These are phyloP conservation scores for Apiospora phragmitis DNA, from an alignment of 2,329 filamentous ascomycete genomes.

Conservation along the genomic window DNA sequence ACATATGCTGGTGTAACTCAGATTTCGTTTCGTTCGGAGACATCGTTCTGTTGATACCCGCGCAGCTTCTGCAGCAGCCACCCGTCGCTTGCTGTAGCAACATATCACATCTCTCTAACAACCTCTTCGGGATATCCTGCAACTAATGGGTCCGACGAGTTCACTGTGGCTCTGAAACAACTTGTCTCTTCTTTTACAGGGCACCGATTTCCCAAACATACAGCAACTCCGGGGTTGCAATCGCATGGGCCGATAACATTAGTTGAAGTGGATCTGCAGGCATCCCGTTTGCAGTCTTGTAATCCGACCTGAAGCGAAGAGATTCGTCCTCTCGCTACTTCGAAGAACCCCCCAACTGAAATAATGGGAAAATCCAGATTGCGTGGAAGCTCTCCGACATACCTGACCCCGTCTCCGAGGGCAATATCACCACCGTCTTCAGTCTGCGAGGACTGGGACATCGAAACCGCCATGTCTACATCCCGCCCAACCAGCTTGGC, in stretches of 20 bases:
- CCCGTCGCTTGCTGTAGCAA: conserved; percentile 1
- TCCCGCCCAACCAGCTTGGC: conserved; percentile 53
- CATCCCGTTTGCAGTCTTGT: neutral
- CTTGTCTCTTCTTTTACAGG: neutral
- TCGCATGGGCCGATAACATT: conserved; percentile 4
- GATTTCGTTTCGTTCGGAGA: conserved; percentile 8
- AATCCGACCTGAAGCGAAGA: neutral
- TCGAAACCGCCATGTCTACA: conserved; percentile 44
- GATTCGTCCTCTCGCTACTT: neutral
- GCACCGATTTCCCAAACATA: neutral
- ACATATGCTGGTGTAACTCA: neutral
- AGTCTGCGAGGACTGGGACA: conserved; percentile 45
- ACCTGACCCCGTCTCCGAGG: conserved; percentile 41
- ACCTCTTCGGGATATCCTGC: neutral
- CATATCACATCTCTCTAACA: neutral
- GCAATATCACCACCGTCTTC: conserved; percentile 47
- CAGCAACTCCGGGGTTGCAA: neutral
- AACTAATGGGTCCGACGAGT: neutral
- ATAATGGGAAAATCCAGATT: conserved; percentile 50
- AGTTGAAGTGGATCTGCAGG: neutral
- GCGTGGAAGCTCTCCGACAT: conserved; percentile 45
- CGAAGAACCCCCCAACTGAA: conserved; percentile 11
- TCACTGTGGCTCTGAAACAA: neutral
- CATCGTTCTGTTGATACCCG: conserved; percentile 7
- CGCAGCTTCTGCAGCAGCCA: neutral